Conservation (phyloP, 441 rosid genomes). For the Pelargonium citronellum region DNA sequence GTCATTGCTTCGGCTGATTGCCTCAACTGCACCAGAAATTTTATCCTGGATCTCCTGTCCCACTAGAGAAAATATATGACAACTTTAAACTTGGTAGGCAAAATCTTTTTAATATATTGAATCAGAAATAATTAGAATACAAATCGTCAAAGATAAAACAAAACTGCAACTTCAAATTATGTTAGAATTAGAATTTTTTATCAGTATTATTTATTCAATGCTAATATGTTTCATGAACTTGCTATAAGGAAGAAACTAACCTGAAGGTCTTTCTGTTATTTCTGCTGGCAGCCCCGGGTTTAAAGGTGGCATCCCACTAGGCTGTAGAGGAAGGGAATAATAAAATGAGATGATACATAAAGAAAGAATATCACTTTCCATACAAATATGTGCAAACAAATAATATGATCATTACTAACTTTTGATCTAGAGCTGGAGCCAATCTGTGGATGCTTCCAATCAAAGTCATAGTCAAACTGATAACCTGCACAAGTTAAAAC, state of each 20-base stretch:
- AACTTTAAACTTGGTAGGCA: background rate
- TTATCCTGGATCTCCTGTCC: constrained; percentile 80
- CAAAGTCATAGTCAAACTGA: constrained; percentile 84
- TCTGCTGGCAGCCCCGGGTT: constrained; percentile 64
- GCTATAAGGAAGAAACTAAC: constrained; percentile 29
- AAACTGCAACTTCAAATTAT: background rate
- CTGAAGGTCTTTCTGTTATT: constrained; percentile 63
- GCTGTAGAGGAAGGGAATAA: constrained; percentile 34
- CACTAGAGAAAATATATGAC: constrained; percentile 28
- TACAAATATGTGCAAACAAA: constrained; percentile 11
- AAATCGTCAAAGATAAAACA: background rate
- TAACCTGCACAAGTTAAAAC: constrained; percentile 56
- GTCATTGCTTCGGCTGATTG: constrained; percentile 64
- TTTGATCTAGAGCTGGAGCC: constrained; percentile 69
- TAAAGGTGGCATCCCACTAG: constrained; percentile 47
- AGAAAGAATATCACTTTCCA: background rate
- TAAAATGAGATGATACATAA: background rate
- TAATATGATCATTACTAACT: constrained; percentile 38
- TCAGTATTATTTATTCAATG: background rate
- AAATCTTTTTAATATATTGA: background rate
- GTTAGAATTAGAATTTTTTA: background rate
- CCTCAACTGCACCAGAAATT: constrained; percentile 88
- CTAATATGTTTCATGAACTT: background rate
- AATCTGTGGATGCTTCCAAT: constrained; percentile 83
- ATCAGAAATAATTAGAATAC: too few species aligned